Evolutionary conservation across 768 basidiomycete genomes (phyloP).

Genomic region (Boletus subcaerulescens): DNA sequence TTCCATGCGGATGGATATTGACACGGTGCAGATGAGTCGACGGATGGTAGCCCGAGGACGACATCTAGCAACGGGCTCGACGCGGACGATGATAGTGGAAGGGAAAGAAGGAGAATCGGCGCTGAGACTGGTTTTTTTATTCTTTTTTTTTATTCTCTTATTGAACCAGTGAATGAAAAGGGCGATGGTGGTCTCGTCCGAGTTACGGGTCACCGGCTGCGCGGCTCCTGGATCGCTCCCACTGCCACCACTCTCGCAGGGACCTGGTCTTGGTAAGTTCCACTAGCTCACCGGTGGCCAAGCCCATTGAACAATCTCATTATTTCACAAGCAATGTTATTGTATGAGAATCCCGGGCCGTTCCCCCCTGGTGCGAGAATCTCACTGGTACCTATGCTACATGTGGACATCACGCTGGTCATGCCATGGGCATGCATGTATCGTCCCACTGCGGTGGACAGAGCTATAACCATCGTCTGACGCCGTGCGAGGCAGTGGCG

Average conservation of each 20-base stretch:
- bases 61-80: constrained; percentile 15
- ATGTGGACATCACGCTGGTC: constrained; percentile 9
- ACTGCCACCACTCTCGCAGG: constrained; percentile 4
- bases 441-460: neutral
- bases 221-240: constrained; percentile 9
- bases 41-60: constrained; percentile 24
- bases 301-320: neutral
- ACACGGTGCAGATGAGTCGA: constrained; percentile 25
- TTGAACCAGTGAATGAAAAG: neutral
- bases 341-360: neutral
- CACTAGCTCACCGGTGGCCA: neutral
- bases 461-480: constrained; percentile 5
- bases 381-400: neutral
- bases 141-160: constrained; percentile 7
- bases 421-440: constrained; percentile 1
- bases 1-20: constrained; percentile 25
- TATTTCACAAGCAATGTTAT: no score
- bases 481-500: constrained; percentile 3
- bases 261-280: constrained; percentile 1
- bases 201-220: constrained; percentile 2
- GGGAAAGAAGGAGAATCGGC: neutral
- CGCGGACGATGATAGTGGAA: constrained; percentile 20
- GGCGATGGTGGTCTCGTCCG: neutral
- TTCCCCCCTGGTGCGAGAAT: neutral
- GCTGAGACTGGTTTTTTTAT: neutral